Percentiles rank a stretch among this genome's conserved stretches.
Conservation (phyloP, 805 yeast species). For the Debaryomyces prosopidis region DNA sequence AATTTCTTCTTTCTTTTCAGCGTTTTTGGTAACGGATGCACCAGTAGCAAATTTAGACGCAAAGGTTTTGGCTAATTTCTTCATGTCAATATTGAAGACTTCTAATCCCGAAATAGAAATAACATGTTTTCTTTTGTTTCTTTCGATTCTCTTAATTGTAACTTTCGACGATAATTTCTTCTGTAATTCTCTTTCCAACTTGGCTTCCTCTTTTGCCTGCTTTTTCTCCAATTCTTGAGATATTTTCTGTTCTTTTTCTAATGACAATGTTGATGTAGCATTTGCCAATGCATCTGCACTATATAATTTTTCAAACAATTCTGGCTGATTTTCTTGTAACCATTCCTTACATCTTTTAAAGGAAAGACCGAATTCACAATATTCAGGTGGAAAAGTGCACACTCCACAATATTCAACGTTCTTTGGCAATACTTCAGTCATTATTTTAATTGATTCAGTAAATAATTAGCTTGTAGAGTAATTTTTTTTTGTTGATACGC, state of each 20-base stretch:
- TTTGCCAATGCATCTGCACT: conserved; percentile 56
- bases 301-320: conserved; percentile 60
- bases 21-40: conserved; percentile 85
- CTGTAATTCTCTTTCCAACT: conserved; percentile 79
- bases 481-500: too few species aligned
- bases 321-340: conserved; percentile 62
- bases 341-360: conserved; percentile 83
- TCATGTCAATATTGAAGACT: conserved; percentile 84
- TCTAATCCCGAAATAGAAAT: conserved; percentile 87
- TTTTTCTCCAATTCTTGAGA: conserved; percentile 80
- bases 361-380: conserved; percentile 87
- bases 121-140: conserved; percentile 86
- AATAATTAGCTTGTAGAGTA: not conserved
- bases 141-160: conserved; percentile 78
- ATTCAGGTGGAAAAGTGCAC: conserved; percentile 85
- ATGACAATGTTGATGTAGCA: conserved; percentile 59
- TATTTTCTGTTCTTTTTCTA: conserved; percentile 80
- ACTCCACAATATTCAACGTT: conserved; percentile 68
- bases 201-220: conserved; percentile 83
- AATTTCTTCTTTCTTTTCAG: conserved; percentile 89
- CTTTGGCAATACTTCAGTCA: conserved; percentile 33
- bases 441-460: conserved; percentile 3
- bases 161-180: conserved; percentile 81
- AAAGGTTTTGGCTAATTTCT: conserved; percentile 87
- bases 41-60: conserved; percentile 96